phyloP scores from a whole-genome alignment of 495 filamentous ascomycete species.

The Podospora appendiculata region DNA sequence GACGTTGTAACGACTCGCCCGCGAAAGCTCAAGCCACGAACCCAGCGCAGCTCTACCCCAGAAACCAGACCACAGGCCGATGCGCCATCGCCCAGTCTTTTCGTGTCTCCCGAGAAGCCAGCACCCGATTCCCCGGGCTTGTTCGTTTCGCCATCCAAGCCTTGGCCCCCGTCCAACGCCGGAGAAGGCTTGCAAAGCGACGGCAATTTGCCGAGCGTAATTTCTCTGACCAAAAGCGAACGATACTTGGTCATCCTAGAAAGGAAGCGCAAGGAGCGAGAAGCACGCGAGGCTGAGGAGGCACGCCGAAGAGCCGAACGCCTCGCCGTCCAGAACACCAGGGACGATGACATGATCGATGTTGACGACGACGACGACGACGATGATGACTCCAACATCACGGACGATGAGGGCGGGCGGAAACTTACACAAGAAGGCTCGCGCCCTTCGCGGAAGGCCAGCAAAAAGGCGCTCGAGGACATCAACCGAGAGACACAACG shows the following conservation, averaged over 20 bases:
- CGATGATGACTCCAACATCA: conserved; percentile 40
- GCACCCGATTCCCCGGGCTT: conserved; percentile 20
- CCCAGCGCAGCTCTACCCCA: conserved; percentile 27
- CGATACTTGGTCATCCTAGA: conserved; percentile 62
- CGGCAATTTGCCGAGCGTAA: conserved; percentile 35
- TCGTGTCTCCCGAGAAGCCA: conserved; percentile 22
- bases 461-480: conserved; percentile 94
- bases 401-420: conserved; percentile 48
- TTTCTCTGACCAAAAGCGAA: conserved; percentile 36
- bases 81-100: conserved; percentile 30
- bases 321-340: conserved; percentile 21
- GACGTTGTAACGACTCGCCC: conserved; percentile 18
- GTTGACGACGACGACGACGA: conserved; percentile 16
- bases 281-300: conserved; percentile 54
- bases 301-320: conserved; percentile 44
- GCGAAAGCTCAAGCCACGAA: conserved; percentile 25
- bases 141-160: conserved; percentile 36
- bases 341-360: conserved; percentile 7
- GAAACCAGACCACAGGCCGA: conserved; percentile 9
- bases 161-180: conserved; percentile 4
- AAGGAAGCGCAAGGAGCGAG: conserved; percentile 60
- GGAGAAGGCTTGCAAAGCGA: conserved; percentile 41
- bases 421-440: conserved; percentile 50
- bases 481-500: conserved; percentile 91
- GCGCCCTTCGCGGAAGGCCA: conserved; percentile 71